Base-by-base conservation (phyloP, 768 basidiomycete genomes). In the Mycena venus region DNA sequence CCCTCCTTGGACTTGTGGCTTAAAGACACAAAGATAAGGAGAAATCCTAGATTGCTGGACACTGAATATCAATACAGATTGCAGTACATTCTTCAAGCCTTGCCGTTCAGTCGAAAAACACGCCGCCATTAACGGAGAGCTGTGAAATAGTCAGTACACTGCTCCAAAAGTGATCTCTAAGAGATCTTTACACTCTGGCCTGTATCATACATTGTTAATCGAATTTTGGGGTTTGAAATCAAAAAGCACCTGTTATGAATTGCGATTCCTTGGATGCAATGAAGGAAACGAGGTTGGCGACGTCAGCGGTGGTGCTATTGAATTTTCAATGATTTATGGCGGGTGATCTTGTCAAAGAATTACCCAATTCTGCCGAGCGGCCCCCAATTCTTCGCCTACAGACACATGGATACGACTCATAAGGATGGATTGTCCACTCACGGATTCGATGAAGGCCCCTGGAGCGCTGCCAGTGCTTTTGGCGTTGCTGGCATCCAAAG, bases 241-340 rank as follows among this genome's bases (percentile, higher is more conserved):
- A 58, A 68, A 44, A 27, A 27, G 2, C 34, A 79, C 83, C 83
- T 0, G 83, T 83, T 4, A 83, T 79, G 51, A 80, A 84, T 36
- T 68, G 47, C 0, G 83, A 80, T 23, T 83, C 79, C 42, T 78
- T 70, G 6, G 82, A 80, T 15, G 82, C 83, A 25, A 84, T 73
- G 73, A 83, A 84, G 14, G 83, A 81, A 1, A 84, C 83, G 6
- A 83, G 58, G 12, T 63, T 71, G 2, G 84, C 81, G 32, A 84
- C 49, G 61, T 63, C 70, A 1, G 60, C n/a, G 5, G 61, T 32
- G 12, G 29, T 55, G 38, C 42, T 83, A 27, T 2, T 27, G 3
- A n/a, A 75, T 34, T 11, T 17, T 58, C 11, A 29, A 1, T 23
- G n/a, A 32, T 63, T 23, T 8, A 5, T 17, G 21, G 14, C 27